These are phyloP conservation scores for Hydrangea macrophylla DNA, from an alignment of 148 eudicot genomes.

Conservation along the genomic window DNA sequence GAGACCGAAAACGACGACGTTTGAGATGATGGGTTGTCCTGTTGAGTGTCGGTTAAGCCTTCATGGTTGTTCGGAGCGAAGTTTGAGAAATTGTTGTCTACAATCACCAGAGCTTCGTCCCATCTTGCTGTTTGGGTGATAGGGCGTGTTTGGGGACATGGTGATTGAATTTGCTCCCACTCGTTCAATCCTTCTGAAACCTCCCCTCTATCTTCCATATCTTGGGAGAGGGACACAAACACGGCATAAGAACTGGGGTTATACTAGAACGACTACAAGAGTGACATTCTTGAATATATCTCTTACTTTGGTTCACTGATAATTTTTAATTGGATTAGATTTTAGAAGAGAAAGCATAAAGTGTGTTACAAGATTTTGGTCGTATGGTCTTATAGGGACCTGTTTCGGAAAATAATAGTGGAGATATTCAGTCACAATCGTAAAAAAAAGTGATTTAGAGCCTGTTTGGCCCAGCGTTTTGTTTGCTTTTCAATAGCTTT, in stretches of 20 bases:
- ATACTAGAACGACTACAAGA: too few relatives aligned
- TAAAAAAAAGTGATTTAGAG: too few relatives aligned
- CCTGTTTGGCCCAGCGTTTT: too few relatives aligned
- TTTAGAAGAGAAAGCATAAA: too few relatives aligned
- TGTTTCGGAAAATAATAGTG: too few relatives aligned
- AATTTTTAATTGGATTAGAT: too few relatives aligned
- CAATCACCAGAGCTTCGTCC: conserved; percentile 5
- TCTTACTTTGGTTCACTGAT: too few relatives aligned
- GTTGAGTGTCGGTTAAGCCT: conserved; percentile 25
- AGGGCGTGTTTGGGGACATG: conserved; percentile 14
- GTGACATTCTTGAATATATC: too few relatives aligned
- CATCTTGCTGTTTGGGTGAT: neutral
- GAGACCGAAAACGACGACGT: conserved; percentile 6
- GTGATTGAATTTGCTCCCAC: conserved; percentile 40
- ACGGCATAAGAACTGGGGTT: neutral
- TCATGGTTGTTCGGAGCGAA: conserved; percentile 50
- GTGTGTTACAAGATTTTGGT: too few relatives aligned
- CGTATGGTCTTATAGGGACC: too few relatives aligned
- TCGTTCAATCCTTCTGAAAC: conserved; percentile 21
- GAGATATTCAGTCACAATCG: too few relatives aligned
- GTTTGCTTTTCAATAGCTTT: too few relatives aligned
- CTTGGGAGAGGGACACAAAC: neutral
- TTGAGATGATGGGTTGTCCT: conserved; percentile 4
- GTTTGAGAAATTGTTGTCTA: conserved; percentile 19
- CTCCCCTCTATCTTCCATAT: conserved; percentile 11